Evolutionary conservation across 2,329 filamentous ascomycete species (phyloP).

Genomic region (Epichloe sylvatica): DNA sequence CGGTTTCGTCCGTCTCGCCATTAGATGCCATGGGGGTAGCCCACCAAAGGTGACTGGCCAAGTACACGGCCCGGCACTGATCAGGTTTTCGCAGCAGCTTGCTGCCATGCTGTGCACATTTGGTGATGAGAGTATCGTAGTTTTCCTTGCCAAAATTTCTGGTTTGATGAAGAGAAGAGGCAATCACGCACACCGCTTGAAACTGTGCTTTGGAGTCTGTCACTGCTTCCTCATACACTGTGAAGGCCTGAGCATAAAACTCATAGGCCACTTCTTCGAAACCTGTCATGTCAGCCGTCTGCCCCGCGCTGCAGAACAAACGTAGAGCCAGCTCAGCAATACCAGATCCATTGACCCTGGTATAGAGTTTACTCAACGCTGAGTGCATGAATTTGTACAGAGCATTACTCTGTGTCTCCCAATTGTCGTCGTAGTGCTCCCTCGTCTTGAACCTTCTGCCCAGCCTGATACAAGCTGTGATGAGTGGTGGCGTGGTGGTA

Average conservation of each 20-base stretch:
- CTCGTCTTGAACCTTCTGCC: slow-evolving; percentile 78
- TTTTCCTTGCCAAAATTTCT: slow-evolving; percentile 91
- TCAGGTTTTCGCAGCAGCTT: slow-evolving; percentile 96
- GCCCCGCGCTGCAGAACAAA: slow-evolving; percentile 80
- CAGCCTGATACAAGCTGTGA: slow-evolving; percentile 81
- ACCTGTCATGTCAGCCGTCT: slow-evolving; percentile 78
- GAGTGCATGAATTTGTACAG: slow-evolving; percentile 95
- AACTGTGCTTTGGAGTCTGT: slow-evolving; percentile 95
- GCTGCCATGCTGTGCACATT: slow-evolving; percentile 90
- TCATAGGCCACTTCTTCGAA: slow-evolving; percentile 97
- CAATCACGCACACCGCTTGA: slow-evolving; percentile 91
- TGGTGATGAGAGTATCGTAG: slow-evolving; percentile 96
- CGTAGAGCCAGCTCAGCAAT: slow-evolving; percentile 80
- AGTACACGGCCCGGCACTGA: slow-evolving; percentile 89
- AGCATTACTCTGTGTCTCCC: slow-evolving; percentile 53
- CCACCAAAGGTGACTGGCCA: slow-evolving; percentile 98
- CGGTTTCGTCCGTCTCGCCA: slow-evolving; percentile 67
- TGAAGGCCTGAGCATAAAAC: slow-evolving; percentile 96
- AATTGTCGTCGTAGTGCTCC: slow-evolving; percentile 64
- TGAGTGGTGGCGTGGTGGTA: slow-evolving; percentile 83
- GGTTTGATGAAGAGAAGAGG: slow-evolving; percentile 75
- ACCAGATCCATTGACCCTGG: slow-evolving; percentile 61
- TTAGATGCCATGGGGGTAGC: slow-evolving; percentile 63
- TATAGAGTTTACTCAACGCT: slow-evolving; percentile 72
- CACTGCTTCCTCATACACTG: slow-evolving; percentile 91